Evolutionary conservation across 352 stramenopile genomes (phyloP).

Genomic region (Phytophthora pseudosyringae): DNA sequence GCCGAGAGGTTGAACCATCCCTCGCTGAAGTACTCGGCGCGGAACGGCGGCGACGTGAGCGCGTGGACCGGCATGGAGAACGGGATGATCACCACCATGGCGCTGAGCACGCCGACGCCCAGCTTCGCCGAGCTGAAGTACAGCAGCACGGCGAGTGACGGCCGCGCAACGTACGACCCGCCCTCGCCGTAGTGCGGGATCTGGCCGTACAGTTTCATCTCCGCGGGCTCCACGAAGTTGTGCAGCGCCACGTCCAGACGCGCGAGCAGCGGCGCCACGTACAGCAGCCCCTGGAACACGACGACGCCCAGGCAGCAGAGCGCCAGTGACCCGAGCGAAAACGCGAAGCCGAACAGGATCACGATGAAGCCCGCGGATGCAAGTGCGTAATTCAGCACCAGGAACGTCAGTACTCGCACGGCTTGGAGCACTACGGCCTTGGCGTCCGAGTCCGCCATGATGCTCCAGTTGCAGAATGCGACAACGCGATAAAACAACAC

Average conservation of each 20-base stretch:
- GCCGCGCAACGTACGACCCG: constrained; percentile 24
- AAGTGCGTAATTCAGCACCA: constrained; percentile 66
- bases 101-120: constrained; percentile 43
- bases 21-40: constrained; percentile 38
- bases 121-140: constrained; percentile 57
- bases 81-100: constrained; percentile 43
- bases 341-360: constrained; percentile 52
- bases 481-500: constrained; percentile 21
- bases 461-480: constrained; percentile 23
- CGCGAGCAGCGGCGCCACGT: constrained; percentile 53
- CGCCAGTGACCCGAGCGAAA: constrained; percentile 59
- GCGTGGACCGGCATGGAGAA: constrained; percentile 53
- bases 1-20: constrained; percentile 31
- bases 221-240: constrained; percentile 61
- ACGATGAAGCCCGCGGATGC: constrained; percentile 56
- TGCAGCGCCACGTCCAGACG: constrained; percentile 64
- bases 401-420: constrained; percentile 51
- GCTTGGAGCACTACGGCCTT: constrained; percentile 17
- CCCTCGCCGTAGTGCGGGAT: constrained; percentile 38
- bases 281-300: constrained; percentile 70
- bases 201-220: constrained; percentile 42
- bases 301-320: constrained; percentile 72
- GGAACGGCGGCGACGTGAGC: constrained; percentile 40
- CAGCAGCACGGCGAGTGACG: constrained; percentile 47
- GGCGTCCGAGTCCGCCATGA: constrained; percentile 17